Conservation (phyloP, 805 yeast species). For the Yarrowia osloensis region DNA sequence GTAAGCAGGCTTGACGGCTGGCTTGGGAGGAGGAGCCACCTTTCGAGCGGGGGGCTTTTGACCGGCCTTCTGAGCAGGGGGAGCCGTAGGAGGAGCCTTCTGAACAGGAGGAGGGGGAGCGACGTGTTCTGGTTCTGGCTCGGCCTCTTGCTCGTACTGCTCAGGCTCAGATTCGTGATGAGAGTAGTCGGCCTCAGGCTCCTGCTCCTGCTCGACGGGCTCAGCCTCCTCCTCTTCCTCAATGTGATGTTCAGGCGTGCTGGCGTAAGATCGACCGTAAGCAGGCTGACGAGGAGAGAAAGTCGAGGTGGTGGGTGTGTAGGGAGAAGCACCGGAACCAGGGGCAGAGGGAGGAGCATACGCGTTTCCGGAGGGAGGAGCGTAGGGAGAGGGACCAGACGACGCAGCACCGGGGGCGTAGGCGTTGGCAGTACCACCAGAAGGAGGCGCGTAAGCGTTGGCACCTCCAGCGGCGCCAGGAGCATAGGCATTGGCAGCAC, state of each 20-base stretch:
- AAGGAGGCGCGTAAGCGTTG: background rate
- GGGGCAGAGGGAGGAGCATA: background rate
- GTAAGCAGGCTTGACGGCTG: background rate
- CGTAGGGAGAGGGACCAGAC: background rate
- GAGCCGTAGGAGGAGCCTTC: background rate
- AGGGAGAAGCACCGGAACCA: background rate
- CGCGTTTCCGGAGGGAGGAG: slow-evolving; percentile 10
- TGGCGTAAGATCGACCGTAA: slow-evolving; percentile 22
- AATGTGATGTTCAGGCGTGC: slow-evolving; percentile 20
- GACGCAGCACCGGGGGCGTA: slow-evolving; percentile 10
- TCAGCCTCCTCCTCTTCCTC: slow-evolving; percentile 14
- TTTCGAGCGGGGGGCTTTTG: slow-evolving; percentile 10
- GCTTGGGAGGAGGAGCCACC: slow-evolving; percentile 24
- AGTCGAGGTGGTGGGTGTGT: background rate
- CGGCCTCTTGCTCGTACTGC: background rate
- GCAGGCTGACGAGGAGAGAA: slow-evolving; percentile 16
- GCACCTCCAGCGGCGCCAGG: slow-evolving; percentile 2
- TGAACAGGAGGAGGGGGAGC: background rate
- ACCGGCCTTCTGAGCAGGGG: background rate
- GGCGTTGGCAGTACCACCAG: slow-evolving; percentile 35
- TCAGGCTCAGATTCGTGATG: background rate
- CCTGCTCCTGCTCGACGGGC: background rate
- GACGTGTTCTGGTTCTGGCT: background rate
- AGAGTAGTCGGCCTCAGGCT: background rate
- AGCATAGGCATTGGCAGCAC: slow-evolving; percentile 31